Percentiles rank a stretch among this genome's conserved stretches.
These are phyloP conservation scores for Ilyonectria destructans DNA, from an alignment of 2,329 filamentous ascomycete species.

Conservation along the genomic window DNA sequence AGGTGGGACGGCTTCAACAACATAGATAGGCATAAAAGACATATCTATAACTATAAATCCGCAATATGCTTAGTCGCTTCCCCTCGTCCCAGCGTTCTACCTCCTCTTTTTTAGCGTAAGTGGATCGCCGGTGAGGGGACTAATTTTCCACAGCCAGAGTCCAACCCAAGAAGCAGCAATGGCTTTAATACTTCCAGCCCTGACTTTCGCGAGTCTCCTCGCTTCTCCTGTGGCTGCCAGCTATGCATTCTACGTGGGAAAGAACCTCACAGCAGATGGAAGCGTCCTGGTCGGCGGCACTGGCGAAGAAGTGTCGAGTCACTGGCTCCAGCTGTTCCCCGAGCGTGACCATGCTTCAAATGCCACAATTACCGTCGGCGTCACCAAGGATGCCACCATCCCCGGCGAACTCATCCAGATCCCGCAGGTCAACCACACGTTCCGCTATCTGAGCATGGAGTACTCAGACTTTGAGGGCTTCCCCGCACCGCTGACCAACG, in stretches of 20 bases:
- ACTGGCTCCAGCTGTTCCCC: constrained; percentile 64
- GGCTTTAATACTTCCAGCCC: constrained; percentile 12
- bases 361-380: constrained; percentile 54
- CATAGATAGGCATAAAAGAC: neutral
- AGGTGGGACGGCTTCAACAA: neutral
- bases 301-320: constrained; percentile 64
- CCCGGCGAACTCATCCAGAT: constrained; percentile 45
- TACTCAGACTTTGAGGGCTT: constrained; percentile 47
- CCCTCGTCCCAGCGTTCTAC: neutral
- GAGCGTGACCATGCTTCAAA: constrained; percentile 59
- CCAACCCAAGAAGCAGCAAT: neutral
- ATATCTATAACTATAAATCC: no score
- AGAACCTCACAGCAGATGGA: constrained; percentile 60
- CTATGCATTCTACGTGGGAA: constrained; percentile 66
- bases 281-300: constrained; percentile 63
- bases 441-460: constrained; percentile 46
- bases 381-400: constrained; percentile 40
- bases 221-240: constrained; percentile 49
- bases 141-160: neutral
- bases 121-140: neutral
- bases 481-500: constrained; percentile 43
- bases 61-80: neutral
- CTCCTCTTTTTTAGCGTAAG: neutral
- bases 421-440: constrained; percentile 43
- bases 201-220: constrained; percentile 22